Conservation (phyloP, 768 basidiomycete genomes). For the Exsudoporus frostii region DNA sequence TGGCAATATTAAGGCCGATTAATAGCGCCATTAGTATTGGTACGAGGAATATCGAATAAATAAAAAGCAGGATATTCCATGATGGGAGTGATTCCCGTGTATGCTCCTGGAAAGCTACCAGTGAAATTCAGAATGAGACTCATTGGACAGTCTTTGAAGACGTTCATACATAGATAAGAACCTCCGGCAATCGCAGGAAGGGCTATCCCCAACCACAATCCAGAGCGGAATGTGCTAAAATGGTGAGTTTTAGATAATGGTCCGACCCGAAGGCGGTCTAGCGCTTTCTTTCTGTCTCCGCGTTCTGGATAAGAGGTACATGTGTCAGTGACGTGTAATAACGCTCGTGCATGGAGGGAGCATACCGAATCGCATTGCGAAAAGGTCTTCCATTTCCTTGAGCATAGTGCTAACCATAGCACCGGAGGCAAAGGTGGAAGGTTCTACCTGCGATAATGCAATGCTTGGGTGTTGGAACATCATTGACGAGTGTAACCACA, state of each 20-base stretch:
- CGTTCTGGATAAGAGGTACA: slow-evolving; percentile 33
- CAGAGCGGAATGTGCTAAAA: slow-evolving; percentile 73
- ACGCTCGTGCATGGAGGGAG: not conserved
- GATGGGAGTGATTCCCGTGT: slow-evolving; percentile 54
- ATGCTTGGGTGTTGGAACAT: not conserved
- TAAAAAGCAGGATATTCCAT: slow-evolving; percentile 70
- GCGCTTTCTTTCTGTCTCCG: slow-evolving; percentile 78
- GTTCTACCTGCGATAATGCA: slow-evolving; percentile 50
- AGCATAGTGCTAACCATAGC: slow-evolving; percentile 62
- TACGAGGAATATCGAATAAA: slow-evolving; percentile 73
- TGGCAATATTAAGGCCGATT: slow-evolving; percentile 76
- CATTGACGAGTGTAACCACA: not conserved
- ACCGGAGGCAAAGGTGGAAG: slow-evolving; percentile 64
- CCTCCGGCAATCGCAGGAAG: slow-evolving; percentile 67
- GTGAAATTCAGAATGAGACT: not conserved
- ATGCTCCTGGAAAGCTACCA: slow-evolving; percentile 50
- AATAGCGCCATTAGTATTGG: slow-evolving; percentile 74
- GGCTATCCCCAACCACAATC: slow-evolving; percentile 65
- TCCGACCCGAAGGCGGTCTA: slow-evolving; percentile 59
- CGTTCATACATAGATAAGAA: slow-evolving; percentile 48
- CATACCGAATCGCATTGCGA: slow-evolving; percentile 72
- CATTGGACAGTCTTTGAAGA: not conserved
- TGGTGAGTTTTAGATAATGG: slow-evolving; percentile 58
- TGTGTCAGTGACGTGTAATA: not conserved
- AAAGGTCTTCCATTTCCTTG: slow-evolving; percentile 71